These are phyloP conservation scores for Neofusicoccum parvum DNA, from an alignment of 2,329 filamentous ascomycete species.

Conservation along the genomic window DNA sequence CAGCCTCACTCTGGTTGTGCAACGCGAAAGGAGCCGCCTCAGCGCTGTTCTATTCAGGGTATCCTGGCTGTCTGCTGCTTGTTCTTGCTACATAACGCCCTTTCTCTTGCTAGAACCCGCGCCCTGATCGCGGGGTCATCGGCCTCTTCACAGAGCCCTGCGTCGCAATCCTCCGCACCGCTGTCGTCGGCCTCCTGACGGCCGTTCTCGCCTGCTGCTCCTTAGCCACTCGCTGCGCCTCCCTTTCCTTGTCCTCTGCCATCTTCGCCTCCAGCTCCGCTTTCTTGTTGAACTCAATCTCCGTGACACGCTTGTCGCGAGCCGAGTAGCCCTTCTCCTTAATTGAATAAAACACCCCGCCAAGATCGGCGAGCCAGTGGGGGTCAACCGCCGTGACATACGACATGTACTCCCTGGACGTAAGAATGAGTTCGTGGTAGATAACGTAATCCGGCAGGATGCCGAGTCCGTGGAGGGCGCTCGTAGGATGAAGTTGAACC, in stretches of 20 bases:
- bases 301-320: constrained; percentile 80
- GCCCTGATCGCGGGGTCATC: constrained; percentile 6
- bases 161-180: constrained; percentile 15
- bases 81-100: no score
- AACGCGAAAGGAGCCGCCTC: not conserved
- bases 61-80: not conserved
- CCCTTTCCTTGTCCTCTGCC: constrained; percentile 76
- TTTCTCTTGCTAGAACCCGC: constrained; percentile 9
- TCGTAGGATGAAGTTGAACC: constrained; percentile 92
- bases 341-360: constrained; percentile 94
- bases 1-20: not conserved
- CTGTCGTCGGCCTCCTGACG: constrained; percentile 14
- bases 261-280: constrained; percentile 94
- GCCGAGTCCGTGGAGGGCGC: constrained; percentile 86
- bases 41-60: not conserved
- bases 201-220: constrained; percentile 31
- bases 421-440: constrained; percentile 97
- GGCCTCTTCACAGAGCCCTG: constrained; percentile 17
- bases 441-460: constrained; percentile 96
- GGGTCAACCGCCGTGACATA: constrained; percentile 95
- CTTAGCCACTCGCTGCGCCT: constrained; percentile 55
- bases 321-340: constrained; percentile 97
- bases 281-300: constrained; percentile 87
- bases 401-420: constrained; percentile 96
- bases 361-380: constrained; percentile 94